A percentile compares a stretch with the other conserved stretches of the same genome.
Evolutionary conservation across 495 filamentous ascomycete genomes (phyloP).

Genomic region (Aspergillus nanangensis): DNA sequence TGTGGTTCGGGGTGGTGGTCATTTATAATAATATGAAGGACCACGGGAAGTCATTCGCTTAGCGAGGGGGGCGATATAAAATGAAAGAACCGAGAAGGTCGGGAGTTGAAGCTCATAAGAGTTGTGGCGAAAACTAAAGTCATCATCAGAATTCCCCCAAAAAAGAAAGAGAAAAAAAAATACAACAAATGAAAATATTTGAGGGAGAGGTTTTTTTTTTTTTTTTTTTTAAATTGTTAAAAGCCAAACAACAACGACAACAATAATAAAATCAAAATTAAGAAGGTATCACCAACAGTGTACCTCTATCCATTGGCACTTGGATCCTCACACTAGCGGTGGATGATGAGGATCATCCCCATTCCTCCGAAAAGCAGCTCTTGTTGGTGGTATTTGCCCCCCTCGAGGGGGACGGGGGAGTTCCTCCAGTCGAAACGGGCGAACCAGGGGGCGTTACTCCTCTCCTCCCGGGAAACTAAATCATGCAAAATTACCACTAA

Average conservation of each 20-base stretch:
- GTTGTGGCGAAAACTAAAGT: neutral
- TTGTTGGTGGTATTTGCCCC: conserved; percentile 14
- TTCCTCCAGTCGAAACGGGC: conserved; percentile 7
- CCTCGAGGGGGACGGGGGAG: conserved; percentile 5
- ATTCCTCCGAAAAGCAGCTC: conserved; percentile 8
- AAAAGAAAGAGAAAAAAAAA: too few species aligned
- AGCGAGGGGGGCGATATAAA: neutral
- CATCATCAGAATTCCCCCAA: too few species aligned
- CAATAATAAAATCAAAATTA: neutral
- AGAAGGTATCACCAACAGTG: neutral
- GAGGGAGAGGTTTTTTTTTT: neutral
- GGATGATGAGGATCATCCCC: conserved; percentile 22
- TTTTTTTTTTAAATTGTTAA: neutral
- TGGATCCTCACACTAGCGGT: conserved; percentile 9
- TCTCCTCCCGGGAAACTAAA: conserved; percentile 9
- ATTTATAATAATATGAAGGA: conserved; percentile 4
- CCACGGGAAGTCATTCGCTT: conserved; percentile 1
- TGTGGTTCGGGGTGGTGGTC: too few species aligned
- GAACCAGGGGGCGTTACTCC: conserved; percentile 13
- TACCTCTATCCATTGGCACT: neutral
- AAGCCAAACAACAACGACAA: neutral
- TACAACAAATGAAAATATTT: too few species aligned
- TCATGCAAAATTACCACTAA: conserved; percentile 8
- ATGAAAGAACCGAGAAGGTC: too few species aligned
- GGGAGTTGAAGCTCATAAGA: neutral